Percentiles rank a stretch among this genome's conserved stretches.
Evolutionary conservation across 2,329 filamentous ascomycete species (phyloP).

Genomic region (Coniochaeta hoffmannii): DNA sequence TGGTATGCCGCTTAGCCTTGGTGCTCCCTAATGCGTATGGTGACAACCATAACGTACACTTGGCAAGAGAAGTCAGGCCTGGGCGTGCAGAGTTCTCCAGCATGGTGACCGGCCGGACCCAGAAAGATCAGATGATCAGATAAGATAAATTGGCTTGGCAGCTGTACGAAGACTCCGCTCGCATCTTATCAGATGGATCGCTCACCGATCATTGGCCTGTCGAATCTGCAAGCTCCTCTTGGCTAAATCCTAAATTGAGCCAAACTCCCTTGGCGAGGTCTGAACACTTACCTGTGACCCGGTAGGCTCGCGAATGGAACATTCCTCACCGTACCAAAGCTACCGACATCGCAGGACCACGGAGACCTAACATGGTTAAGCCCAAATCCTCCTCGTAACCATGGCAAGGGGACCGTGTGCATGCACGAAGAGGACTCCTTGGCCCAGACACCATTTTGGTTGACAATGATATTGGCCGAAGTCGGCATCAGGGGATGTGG

Average conservation of each 20-base stretch:
- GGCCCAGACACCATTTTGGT: too few species aligned
- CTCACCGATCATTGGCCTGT: background rate
- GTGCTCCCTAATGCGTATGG: background rate
- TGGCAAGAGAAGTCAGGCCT: background rate
- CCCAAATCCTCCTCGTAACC: too few species aligned
- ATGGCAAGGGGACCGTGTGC: too few species aligned
- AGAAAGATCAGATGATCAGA: constrained; percentile 5
- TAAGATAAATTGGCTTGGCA: constrained; percentile 4
- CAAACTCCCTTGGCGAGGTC: background rate
- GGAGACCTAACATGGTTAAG: too few species aligned
- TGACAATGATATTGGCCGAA: too few species aligned
- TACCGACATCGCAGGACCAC: too few species aligned
- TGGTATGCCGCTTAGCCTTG: background rate
- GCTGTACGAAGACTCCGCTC: background rate
- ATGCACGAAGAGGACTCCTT: too few species aligned
- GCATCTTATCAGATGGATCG: constrained; percentile 2
- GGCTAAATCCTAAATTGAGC: background rate
- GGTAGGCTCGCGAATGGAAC: too few species aligned
- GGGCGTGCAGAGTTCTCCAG: background rate
- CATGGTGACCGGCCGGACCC: background rate
- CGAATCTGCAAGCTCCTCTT: background rate
- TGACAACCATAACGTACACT: too few species aligned
- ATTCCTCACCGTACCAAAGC: too few species aligned
- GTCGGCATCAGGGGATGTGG: too few species aligned
- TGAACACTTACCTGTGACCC: too few species aligned